Percentiles rank a stretch among this genome's conserved stretches.
These are phyloP conservation scores for Rhynchospora pubera DNA, from an alignment of 176 grass and related monocot genomes.

Conservation along the genomic window DNA sequence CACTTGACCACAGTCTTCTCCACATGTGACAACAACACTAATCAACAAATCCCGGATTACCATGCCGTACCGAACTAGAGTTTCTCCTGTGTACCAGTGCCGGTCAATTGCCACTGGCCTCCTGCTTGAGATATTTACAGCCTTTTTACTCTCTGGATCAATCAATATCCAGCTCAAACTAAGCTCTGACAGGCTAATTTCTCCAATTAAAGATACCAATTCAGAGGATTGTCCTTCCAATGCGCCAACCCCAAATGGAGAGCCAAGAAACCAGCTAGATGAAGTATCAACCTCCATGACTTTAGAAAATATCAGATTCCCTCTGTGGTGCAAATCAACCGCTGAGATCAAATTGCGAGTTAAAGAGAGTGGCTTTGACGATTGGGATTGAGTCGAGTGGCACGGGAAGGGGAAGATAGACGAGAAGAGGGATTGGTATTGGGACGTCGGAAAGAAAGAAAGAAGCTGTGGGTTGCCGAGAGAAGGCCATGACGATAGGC, in stretches of 20 bases:
- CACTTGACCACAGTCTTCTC: constrained; percentile 34
- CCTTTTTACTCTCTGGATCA: constrained; percentile 31
- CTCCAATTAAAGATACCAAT: background rate
- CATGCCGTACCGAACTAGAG: constrained; percentile 41
- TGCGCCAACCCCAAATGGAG: constrained; percentile 78
- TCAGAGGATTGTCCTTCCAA: constrained; percentile 44
- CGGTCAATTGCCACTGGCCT: constrained; percentile 42
- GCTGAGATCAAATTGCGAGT: constrained; percentile 52
- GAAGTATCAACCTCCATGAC: constrained; percentile 50
- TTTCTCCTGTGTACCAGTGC: constrained; percentile 52
- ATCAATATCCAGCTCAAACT: constrained; percentile 75
- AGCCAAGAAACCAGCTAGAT: constrained; percentile 49
- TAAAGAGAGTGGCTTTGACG: background rate
- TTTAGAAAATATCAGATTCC: constrained; percentile 41
- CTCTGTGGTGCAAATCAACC: constrained; percentile 57
- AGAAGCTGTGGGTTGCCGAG: constrained; percentile 16
- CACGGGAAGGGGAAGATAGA: constrained; percentile 67
- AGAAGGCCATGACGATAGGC: constrained; percentile 64
- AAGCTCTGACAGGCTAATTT: constrained; percentile 17
- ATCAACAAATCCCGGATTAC: constrained; percentile 31
- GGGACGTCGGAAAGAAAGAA: background rate
- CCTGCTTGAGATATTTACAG: constrained; percentile 46
- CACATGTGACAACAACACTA: constrained; percentile 37
- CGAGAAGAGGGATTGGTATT: constrained; percentile 49
- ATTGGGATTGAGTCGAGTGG: background rate